Evolutionary conservation across 2,329 filamentous ascomycete genomes (phyloP).

Genomic region (Ramularia collo-cygni): DNA sequence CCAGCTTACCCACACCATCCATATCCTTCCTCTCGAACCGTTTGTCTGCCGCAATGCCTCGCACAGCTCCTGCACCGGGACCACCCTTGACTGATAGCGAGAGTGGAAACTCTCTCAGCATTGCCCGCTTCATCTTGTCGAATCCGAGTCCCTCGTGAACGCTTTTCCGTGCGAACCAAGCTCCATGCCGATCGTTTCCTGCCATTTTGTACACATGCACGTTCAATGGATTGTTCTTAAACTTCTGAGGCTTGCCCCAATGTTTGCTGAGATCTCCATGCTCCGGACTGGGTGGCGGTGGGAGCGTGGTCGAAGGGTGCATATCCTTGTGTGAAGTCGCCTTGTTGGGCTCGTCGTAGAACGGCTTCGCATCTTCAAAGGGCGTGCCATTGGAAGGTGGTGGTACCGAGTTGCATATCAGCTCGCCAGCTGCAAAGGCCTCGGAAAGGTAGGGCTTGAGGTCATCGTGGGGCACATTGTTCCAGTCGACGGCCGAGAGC

Average conservation of each 20-base stretch:
- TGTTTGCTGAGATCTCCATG: conserved; percentile 62
- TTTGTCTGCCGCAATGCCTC: conserved; percentile 78
- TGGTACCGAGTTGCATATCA: conserved; percentile 72
- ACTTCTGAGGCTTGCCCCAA: conserved; percentile 78
- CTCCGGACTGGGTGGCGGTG: conserved; percentile 44
- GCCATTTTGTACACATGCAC: conserved; percentile 74
- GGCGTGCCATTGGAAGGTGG: conserved; percentile 42
- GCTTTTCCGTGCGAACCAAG: conserved; percentile 84
- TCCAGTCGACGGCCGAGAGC: conserved; percentile 39
- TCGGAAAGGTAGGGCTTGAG: conserved; percentile 36
- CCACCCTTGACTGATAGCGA: conserved; percentile 64
- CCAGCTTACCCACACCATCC: conserved; percentile 54
- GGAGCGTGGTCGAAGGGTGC: conserved; percentile 45
- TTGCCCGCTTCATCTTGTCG: conserved; percentile 66
- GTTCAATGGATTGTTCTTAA: conserved; percentile 68
- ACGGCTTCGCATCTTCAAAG: conserved; percentile 44
- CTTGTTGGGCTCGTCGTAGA: conserved; percentile 51
- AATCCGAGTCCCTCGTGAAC: conserved; percentile 74
- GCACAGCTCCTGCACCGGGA: conserved; percentile 66
- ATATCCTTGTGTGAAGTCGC: conserved; percentile 47
- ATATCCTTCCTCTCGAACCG: conserved; percentile 58
- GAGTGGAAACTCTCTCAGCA: conserved; percentile 73
- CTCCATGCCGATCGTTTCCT: conserved; percentile 71
- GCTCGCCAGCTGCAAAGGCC: conserved; percentile 52
- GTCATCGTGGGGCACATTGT: conserved; percentile 37